Base-by-base conservation (phyloP, 495 filamentous ascomycete genomes). In the Hypoxylon perforatum region DNA sequence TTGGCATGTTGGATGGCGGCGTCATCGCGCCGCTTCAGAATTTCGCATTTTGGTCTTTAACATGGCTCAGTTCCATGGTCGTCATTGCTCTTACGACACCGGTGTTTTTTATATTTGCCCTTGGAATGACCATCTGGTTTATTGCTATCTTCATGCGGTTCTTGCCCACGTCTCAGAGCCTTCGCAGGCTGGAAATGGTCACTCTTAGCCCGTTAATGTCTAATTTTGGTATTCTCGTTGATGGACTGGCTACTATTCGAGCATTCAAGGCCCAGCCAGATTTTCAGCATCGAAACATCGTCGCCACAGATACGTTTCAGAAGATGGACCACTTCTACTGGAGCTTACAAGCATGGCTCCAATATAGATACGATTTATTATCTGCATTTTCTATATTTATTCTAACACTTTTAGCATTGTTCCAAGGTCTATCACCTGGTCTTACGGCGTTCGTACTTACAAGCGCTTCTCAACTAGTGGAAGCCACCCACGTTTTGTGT, bases 261-360 rank as follows among this genome's bases (percentile, higher is more conserved):
- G 88, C 92, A 0, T 94, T 92, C 73, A 84, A 80, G 44, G 91
- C 88, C 4, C 87, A 93, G 67, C 75, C 81, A 12, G 87, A 88
- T 46, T 96, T 95, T 66, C 91, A 95, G 67, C 81, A 84, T 54
- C 83, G 87, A 19, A 89, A 93, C 57, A 90, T 96, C 41, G 80
- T 81, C 3, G 90, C 90, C 17, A 90, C 90, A 0, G 92, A 96
- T 74, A 84, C 84, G 2, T 96, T 96, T 75, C 92, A 94, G 74
- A 92, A 91, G 65, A 93, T 94, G 90, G 92, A 96, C 70, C 92
- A 96, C 75, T 93, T 96, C 77, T 96, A 93, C 77, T 96, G 92
- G 92, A 90, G 85, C 47, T 80, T 94, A 6, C 91, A 94, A 68
- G 84, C 86, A 22, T 96, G 92, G 92, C 81, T 96, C 7, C 87